Evolutionary conservation across 495 filamentous ascomycete genomes (phyloP), one percentile per base, ranked within the genome.

Genomic region (Neurospora sp.): DNA sequence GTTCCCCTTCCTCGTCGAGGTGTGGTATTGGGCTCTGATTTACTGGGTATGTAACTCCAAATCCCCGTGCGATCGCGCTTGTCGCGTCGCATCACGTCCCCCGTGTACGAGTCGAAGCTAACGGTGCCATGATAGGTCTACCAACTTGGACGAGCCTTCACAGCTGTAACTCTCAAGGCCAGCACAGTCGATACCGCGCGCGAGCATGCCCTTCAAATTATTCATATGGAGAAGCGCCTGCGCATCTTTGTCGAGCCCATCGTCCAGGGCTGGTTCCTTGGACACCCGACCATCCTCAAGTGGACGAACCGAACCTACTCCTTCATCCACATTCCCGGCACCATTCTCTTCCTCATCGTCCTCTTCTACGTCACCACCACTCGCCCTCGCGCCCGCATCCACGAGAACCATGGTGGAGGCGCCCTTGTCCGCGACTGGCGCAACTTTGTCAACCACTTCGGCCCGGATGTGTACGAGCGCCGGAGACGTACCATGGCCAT

Each of bases 251-350:
- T 93, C 71, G 85, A 89, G 71, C 84, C 89, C 40, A 90, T 76
- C 38, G 84, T 90, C 35, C 89, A 91, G 79, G 75, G 79, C 31
- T 87, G 83, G 80, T 90, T 90, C 74, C 81, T 90, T 54, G 66
- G 72, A 20, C 74, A 74, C 69, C 79, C 78, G 6, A 72, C 70
- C 54, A 77, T 79, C 48, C 75, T 78, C 74, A 75, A 71, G 39
- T 81, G 74, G 81, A 84, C 78, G 75, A 94, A 94, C 76, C 85
- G 89, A 78, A 87, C 88, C 16, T 94, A 94, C 78, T 92, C 90
- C 2, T 93, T 93, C 76, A 92, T 94, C 75, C 92, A 94, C 79
- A 94, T 94, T 72, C 92, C 92, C 0, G 92, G 91, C 16, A 93
- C 92, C 4, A 93, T 93, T 23, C 79, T 82, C 12, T 92, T 90